Evolutionary conservation across 352 stramenopile genomes (phyloP).

Genomic region (Globisporangium polare): DNA sequence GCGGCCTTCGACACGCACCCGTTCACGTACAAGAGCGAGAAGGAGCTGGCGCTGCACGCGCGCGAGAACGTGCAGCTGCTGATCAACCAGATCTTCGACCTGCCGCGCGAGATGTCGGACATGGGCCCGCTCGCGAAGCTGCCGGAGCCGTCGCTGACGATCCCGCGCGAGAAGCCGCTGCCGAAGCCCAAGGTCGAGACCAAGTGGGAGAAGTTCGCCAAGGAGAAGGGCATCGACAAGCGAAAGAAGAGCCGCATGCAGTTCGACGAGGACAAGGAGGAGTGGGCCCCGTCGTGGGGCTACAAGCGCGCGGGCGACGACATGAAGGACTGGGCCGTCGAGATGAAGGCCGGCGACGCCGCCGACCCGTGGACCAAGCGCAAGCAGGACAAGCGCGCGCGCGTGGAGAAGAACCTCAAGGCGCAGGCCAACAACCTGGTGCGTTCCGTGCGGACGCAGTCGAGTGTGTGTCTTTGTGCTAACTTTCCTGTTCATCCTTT

Average conservation of each 20-base stretch:
- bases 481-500: not conserved
- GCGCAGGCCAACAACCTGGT: constrained; percentile 72
- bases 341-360: constrained; percentile 91
- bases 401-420: constrained; percentile 92
- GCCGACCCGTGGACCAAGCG: constrained; percentile 93
- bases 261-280: constrained; percentile 93
- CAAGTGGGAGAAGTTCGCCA: constrained; percentile 99
- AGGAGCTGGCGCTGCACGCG: constrained; percentile 88
- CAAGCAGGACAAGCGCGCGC: constrained; percentile 89
- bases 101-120: constrained; percentile 92
- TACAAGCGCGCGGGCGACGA: constrained; percentile 88
- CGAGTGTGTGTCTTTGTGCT: not conserved
- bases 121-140: constrained; percentile 88
- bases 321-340: constrained; percentile 92
- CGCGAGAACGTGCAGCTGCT: constrained; percentile 93
- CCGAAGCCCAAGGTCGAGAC: constrained; percentile 95
- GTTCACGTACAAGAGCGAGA: constrained; percentile 79
- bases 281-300: constrained; percentile 93
- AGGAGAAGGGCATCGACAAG: constrained; percentile 97
- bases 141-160: constrained; percentile 50
- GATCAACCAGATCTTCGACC: constrained; percentile 89
- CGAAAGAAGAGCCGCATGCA: constrained; percentile 96
- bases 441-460: not conserved
- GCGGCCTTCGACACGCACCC: constrained; percentile 87
- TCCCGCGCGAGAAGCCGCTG: constrained; percentile 88